Evolutionary conservation across 257 asterid genomes (phyloP), one percentile per base, ranked within the genome.

Genomic region (Salvia splendens): DNA sequence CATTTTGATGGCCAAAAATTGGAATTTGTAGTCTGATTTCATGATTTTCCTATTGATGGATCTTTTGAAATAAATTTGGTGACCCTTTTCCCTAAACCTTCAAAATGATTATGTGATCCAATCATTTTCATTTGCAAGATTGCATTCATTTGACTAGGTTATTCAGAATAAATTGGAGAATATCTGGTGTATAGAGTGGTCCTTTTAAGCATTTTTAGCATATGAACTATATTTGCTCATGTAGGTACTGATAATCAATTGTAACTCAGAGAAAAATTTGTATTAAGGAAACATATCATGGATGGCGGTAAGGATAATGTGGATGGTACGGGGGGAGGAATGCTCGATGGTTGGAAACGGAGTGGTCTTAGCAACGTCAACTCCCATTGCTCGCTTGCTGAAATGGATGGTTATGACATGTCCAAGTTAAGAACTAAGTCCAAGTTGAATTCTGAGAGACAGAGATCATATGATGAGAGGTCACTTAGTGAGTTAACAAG

Each of bases 391-490:
- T 85, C 96, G 4, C 82, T 88, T 59, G 42, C 88, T 0, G 96
- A 86, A 40, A 75, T 85, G 86, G 92, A 83, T 24, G 89, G 80
- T 65, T 72, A 24, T 66, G 89, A 89, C 70, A 85, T 89, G 57
- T 68, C 85, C 10, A 89, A 83, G 85, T 84, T 85, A 70, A 84
- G 78, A 4, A 87, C 81, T 56, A 86, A 72, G 87, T 89, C 90
- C 1, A 89, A 87, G 69, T 40, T 86, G 60, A 86, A 81, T 69
- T 75, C 80, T 4, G 91, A 85, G 77, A 79, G 95, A 76, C 77
- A 89, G 80, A 89, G 86, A 67, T 86, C 92, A 6, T 83, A 83
- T 63, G 95, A 87, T 46, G 92, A 89, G 82, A 81, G 95, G 75
- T 89, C 96, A 24, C 72, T 86, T 17, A 86, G 90, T 67, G 95